Evolutionary conservation across 768 basidiomycete genomes (phyloP), one percentile per base, ranked within the genome.

Genomic region (Clitopilus passeckerianus): DNA sequence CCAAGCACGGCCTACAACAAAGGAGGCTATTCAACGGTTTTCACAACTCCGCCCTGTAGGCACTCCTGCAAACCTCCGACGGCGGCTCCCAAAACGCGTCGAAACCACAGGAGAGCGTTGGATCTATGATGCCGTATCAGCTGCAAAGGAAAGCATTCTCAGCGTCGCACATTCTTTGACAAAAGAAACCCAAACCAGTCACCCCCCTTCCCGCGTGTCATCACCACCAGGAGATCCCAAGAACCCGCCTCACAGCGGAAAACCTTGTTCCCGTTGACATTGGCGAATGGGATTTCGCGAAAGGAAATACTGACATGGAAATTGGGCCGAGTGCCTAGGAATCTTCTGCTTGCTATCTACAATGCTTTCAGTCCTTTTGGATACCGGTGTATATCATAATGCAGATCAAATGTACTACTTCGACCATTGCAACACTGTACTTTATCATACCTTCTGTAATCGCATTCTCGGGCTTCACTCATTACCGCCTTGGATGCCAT

Each of bases 1-100:
- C 33, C 61, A 60, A 23, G 53, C 62, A 9, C 68, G 72, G 1
- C 72, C 70, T 16, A 62, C 57, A 2, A 67, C 68, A 1, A 57
- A 64, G 12, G 59, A 56, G 33, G 65, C 68, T 12, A 66, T 74
- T 1, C 58, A 59, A 5, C 52, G 44, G n/a, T 74, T 71, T 70
- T 64, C 66, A 35, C 33, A 34, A 12, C 53, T 61, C 8, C 60
- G 57, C n/a, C n/a, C 37, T 2, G 30, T 37, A 5, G 37, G 56
- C 18, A 53, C 58, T 20, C 46, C 57, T 6, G 44, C 35, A 30
- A 58, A 22, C 9, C 54, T 58, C 37, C 62, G 59, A 34, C 60
- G 62, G 58, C 62, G 60, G 20, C 62, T 63, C 20, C 57, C 53
- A 54, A 61, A 34, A 37, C 52, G 33, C 15, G 46, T 58, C 23